phyloP scores from a whole-genome alignment of 1,284 basidiomycete genomes.

The Coriolopsis trogii region DNA sequence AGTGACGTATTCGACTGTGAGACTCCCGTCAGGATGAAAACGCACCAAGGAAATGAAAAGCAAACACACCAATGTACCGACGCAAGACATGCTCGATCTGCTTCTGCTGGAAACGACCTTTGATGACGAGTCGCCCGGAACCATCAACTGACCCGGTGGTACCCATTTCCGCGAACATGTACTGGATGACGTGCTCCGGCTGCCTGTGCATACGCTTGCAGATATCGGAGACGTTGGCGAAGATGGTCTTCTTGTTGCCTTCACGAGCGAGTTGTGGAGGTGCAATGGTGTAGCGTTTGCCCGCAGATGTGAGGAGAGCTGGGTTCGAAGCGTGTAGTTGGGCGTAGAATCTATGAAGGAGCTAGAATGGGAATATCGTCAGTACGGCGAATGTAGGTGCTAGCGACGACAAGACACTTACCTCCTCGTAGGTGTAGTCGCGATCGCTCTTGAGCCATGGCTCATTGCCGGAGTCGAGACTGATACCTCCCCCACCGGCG shows the following conservation, averaged over 20 bases:
- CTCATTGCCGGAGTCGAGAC: slow-evolving; percentile 71
- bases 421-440: slow-evolving; percentile 95
- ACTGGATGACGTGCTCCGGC: slow-evolving; percentile 99
- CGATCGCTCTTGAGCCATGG: slow-evolving; percentile 92
- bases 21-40: background rate
- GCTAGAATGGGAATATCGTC: slow-evolving; percentile 51
- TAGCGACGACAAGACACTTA: slow-evolving; percentile 35
- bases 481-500: slow-evolving; percentile 52
- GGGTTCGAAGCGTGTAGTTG: slow-evolving; percentile 95
- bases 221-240: slow-evolving; percentile 96
- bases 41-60: background rate
- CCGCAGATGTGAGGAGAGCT: slow-evolving; percentile 82
- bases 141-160: slow-evolving; percentile 97
- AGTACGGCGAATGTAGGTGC: background rate
- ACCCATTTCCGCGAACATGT: slow-evolving; percentile 98
- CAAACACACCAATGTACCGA: slow-evolving; percentile 87
- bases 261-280: slow-evolving; percentile 96
- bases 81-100: slow-evolving; percentile 98
- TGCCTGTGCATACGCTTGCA: slow-evolving; percentile 99
- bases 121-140: slow-evolving; percentile 92
- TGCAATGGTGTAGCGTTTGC: slow-evolving; percentile 95
- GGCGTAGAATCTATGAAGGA: slow-evolving; percentile 91
- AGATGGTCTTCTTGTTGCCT: slow-evolving; percentile 96
- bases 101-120: slow-evolving; percentile 98
- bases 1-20: slow-evolving; percentile 94